phyloP scores from a whole-genome alignment of 371 early-diverging fungal species.

The Coemansia sp. region DNA sequence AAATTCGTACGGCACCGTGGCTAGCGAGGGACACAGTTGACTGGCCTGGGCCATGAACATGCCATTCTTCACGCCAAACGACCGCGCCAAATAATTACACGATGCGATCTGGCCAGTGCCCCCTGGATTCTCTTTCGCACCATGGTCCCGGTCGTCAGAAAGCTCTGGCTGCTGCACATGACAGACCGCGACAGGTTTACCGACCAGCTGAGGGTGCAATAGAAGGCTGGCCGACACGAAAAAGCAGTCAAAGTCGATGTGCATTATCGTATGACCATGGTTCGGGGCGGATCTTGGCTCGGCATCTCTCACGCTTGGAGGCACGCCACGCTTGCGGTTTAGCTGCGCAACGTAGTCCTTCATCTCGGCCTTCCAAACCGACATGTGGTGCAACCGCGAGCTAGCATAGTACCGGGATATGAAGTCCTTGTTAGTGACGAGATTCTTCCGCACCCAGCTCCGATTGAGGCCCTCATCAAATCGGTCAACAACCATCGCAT shows the following conservation, averaged over 20 bases:
- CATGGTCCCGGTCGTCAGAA: constrained; percentile 4
- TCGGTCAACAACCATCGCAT: constrained; percentile 14
- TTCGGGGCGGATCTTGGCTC: not conserved
- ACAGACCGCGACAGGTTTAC: constrained; percentile 60
- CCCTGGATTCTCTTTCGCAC: constrained; percentile 6
- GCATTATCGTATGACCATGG: constrained; percentile 55
- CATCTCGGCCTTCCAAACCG: constrained; percentile 80
- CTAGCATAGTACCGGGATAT: constrained; percentile 70
- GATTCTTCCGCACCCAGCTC: constrained; percentile 40
- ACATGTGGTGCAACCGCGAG: constrained; percentile 81
- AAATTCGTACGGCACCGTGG: constrained; percentile 71
- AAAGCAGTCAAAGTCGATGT: constrained; percentile 94
- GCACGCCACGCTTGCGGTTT: constrained; percentile 33
- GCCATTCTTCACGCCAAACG: constrained; percentile 56
- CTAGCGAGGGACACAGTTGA: constrained; percentile 52
- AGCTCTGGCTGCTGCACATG: constrained; percentile 27
- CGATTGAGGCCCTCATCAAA: constrained; percentile 41
- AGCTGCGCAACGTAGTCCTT: constrained; percentile 58
- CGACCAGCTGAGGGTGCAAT: constrained; percentile 62
- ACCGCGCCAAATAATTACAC: constrained; percentile 56
- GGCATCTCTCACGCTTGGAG: too few relatives aligned
- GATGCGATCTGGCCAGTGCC: constrained; percentile 52
- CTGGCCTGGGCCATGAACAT: constrained; percentile 54
- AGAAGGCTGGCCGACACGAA: constrained; percentile 81
- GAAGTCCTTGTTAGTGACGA: constrained; percentile 57